Conservation (phyloP, 306 rosid species). For the Glycyrrhiza uralensis region DNA sequence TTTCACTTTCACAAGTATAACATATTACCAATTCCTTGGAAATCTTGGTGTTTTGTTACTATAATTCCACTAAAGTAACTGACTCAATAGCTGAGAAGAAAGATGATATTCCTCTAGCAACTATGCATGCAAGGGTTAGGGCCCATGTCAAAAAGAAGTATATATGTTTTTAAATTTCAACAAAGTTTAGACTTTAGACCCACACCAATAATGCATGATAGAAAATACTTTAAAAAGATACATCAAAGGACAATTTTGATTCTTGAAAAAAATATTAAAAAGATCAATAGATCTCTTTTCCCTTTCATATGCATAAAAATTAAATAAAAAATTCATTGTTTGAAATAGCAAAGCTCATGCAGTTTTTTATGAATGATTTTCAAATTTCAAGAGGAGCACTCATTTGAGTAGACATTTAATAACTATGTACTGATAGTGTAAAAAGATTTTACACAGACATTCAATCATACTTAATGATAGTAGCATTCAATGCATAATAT, state of each 20-base stretch:
- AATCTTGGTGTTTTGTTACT: neutral
- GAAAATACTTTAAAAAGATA: conserved; percentile 6
- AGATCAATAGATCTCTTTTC: neutral
- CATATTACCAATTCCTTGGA: neutral
- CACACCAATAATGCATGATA: conserved; percentile 9
- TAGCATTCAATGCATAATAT: too few species aligned
- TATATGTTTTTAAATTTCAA: conserved; percentile 1
- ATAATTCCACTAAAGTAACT: neutral
- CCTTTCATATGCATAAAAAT: neutral
- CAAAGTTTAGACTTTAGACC: conserved; percentile 27
- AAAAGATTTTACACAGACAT: too few species aligned
- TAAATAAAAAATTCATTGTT: neutral
- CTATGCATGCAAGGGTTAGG: neutral
- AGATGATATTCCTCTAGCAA: conserved; percentile 4
- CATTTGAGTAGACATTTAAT: neutral
- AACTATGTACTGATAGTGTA: too few species aligned
- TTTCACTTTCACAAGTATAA: neutral
- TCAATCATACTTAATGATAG: too few species aligned
- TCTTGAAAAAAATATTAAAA: neutral
- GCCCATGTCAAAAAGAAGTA: conserved; percentile 10
- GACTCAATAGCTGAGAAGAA: neutral
- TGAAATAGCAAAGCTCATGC: too few species aligned
- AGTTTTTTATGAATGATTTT: neutral
- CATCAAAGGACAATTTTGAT: neutral
- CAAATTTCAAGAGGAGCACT: neutral